Conservation (phyloP, 2,329 filamentous ascomycete species). For the Diaporthe citriasiana region DNA sequence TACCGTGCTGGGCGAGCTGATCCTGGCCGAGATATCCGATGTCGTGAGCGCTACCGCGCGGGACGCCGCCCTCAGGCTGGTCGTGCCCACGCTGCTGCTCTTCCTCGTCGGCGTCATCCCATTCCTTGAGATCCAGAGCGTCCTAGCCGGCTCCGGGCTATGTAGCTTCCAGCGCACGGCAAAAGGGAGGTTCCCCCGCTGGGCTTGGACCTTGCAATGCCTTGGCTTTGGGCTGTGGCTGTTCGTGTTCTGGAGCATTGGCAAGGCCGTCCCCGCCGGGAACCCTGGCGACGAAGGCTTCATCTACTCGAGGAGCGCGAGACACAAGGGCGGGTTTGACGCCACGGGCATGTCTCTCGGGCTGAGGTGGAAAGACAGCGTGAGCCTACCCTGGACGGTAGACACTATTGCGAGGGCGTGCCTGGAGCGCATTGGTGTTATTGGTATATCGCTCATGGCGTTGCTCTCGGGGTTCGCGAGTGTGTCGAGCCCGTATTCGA, state of each 20-base stretch:
- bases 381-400: constrained; percentile 43
- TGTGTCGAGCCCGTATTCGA: constrained; percentile 90
- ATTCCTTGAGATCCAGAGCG: constrained; percentile 80
- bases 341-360: constrained; percentile 50
- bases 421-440: constrained; percentile 81
- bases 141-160: constrained; percentile 68
- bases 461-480: constrained; percentile 90
- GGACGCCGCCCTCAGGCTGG: constrained; percentile 76
- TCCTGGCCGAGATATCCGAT: constrained; percentile 87
- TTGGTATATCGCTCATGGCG: constrained; percentile 89
- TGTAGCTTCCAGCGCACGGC: constrained; percentile 73
- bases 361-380: constrained; percentile 43
- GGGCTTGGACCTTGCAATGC: constrained; percentile 75
- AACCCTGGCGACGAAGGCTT: constrained; percentile 44
- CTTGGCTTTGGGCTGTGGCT: constrained; percentile 78
- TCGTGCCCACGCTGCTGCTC: constrained; percentile 78
- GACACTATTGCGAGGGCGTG: constrained; percentile 65
- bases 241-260: constrained; percentile 81
- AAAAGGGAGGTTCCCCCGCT: constrained; percentile 68
- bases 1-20: constrained; percentile 82
- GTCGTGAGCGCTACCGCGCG: constrained; percentile 78
- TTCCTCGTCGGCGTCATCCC: constrained; percentile 83
- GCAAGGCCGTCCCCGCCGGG: constrained; percentile 68
- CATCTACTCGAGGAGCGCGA: constrained; percentile 45
- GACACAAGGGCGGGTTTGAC: constrained; percentile 49